Percentiles rank a stretch among this genome's conserved stretches.
These are phyloP conservation scores for Candida krabiensis DNA, from an alignment of 805 yeast species.

Conservation along the genomic window DNA sequence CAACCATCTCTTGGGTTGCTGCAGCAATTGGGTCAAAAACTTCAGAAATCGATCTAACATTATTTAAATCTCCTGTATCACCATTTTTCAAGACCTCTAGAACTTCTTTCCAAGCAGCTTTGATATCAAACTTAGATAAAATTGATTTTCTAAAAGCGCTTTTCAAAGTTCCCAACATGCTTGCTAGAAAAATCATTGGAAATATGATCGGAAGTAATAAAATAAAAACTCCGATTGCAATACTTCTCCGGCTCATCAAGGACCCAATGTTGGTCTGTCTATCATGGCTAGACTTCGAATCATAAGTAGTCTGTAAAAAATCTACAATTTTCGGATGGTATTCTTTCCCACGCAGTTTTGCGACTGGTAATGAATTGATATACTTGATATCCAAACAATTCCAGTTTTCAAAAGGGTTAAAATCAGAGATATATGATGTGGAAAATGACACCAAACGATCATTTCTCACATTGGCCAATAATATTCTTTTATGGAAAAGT, in stretches of 20 bases:
- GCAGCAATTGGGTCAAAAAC: slow-evolving; percentile 20
- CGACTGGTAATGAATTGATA: slow-evolving; percentile 44
- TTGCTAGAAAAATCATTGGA: slow-evolving; percentile 25
- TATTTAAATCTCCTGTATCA: neutral
- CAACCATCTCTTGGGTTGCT: slow-evolving; percentile 30
- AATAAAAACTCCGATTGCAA: slow-evolving; percentile 7
- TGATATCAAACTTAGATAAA: slow-evolving; percentile 13
- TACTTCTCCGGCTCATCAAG: slow-evolving; percentile 10
- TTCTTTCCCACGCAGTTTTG: slow-evolving; percentile 37
- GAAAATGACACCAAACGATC: slow-evolving; percentile 89
- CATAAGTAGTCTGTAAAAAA: slow-evolving; percentile 34
- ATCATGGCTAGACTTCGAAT: too few species aligned
- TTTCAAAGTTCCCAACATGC: slow-evolving; percentile 26
- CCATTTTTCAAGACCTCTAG: slow-evolving; percentile 7
- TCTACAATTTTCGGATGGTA: slow-evolving; percentile 52
- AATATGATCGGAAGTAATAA: slow-evolving; percentile 20
- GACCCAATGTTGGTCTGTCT: too few species aligned
- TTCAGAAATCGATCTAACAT: slow-evolving; percentile 2
- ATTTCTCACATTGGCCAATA: slow-evolving; percentile 73
- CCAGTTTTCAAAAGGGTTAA: slow-evolving; percentile 68
- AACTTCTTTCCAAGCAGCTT: slow-evolving; percentile 11
- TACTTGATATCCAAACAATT: slow-evolving; percentile 47
- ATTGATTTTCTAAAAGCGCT: slow-evolving; percentile 22
- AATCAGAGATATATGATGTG: slow-evolving; percentile 73
- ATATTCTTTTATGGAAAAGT: slow-evolving; percentile 54